A percentile compares a stretch with the other conserved stretches of the same genome.
These are phyloP conservation scores for Torulaspora gathmanii DNA, from an alignment of 805 yeast genomes.

Conservation along the genomic window DNA sequence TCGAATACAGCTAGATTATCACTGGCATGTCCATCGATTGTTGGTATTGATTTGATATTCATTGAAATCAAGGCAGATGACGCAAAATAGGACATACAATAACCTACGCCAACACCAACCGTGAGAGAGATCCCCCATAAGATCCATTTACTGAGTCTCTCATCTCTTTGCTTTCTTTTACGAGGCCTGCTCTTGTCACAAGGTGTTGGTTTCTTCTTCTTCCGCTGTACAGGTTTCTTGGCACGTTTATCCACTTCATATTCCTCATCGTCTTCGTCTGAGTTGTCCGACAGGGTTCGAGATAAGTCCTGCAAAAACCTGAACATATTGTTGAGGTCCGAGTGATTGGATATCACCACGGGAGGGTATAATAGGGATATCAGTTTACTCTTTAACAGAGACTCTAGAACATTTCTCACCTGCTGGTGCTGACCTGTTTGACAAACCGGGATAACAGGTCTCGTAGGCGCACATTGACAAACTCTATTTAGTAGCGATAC, in stretches of 20 bases:
- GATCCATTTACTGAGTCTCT: slow-evolving; percentile 17
- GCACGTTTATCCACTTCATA: slow-evolving; percentile 4
- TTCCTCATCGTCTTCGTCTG: slow-evolving; percentile 13
- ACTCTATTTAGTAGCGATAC: slow-evolving; percentile 23
- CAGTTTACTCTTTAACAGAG: slow-evolving; percentile 19
- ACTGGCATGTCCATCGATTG: slow-evolving; percentile 7
- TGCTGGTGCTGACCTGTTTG: slow-evolving; percentile 29
- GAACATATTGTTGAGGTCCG: slow-evolving; percentile 23
- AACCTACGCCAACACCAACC: slow-evolving; percentile 33
- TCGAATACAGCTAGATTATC: slow-evolving; percentile 13
- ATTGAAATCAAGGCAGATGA: slow-evolving; percentile 15
- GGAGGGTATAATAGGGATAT: slow-evolving; percentile 27
- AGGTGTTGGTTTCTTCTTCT: slow-evolving; percentile 9
- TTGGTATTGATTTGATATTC: slow-evolving; percentile 9
- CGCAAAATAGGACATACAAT: slow-evolving; percentile 25
- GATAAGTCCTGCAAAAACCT: slow-evolving; percentile 20
- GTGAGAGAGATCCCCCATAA: slow-evolving; percentile 31
- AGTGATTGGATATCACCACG: slow-evolving; percentile 21
- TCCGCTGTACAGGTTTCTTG: slow-evolving; percentile 9
- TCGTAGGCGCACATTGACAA: slow-evolving; percentile 18
- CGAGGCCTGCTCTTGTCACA: slow-evolving; percentile 8
- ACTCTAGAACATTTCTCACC: slow-evolving; percentile 24
- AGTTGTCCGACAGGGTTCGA: slow-evolving; percentile 13
- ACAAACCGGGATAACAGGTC: slow-evolving; percentile 28
- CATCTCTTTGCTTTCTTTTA: slow-evolving; percentile 6